phyloP scores from a whole-genome alignment of 129 eudicot genomes.

The Centella asiatica region DNA sequence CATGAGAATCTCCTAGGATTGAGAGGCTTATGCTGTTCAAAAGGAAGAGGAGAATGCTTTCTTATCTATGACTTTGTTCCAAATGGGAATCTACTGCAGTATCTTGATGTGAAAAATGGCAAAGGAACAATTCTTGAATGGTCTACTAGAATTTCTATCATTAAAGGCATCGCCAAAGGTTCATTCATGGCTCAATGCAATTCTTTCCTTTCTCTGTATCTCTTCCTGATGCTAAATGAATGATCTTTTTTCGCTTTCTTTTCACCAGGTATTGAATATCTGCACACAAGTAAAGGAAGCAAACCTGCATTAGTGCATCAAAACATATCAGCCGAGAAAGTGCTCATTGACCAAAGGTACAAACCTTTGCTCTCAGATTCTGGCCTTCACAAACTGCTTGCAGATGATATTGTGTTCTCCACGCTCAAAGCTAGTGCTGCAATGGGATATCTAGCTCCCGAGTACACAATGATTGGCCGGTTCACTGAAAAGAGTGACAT shows the following conservation, averaged over 20 bases:
- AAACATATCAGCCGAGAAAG: conserved; percentile 83
- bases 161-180: conserved; percentile 92
- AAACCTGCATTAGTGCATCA: conserved; percentile 65
- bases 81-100: conserved; percentile 66
- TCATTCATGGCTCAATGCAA: conserved; percentile 4
- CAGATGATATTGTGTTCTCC: conserved; percentile 78
- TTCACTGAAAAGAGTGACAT: conserved; percentile 87
- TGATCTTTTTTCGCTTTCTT: not conserved
- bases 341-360: conserved; percentile 59
- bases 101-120: conserved; percentile 59
- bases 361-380: conserved; percentile 68
- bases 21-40: conserved; percentile 91
- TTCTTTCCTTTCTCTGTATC: not conserved
- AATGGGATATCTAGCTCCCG: conserved; percentile 96
- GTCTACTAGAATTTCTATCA: conserved; percentile 67
- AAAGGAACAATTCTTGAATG: conserved; percentile 61
- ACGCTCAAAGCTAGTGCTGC: conserved; percentile 88
- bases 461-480: conserved; percentile 82
- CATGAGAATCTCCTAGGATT: conserved; percentile 66
- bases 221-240: not conserved
- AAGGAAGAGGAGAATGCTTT: conserved; percentile 92
- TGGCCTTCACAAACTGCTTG: conserved; percentile 77
- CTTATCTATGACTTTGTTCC: conserved; percentile 83
- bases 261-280: conserved; percentile 55
- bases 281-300: conserved; percentile 50